Percentiles rank a stretch among this genome's conserved stretches.
phyloP scores from a whole-genome alignment of 2,329 filamentous ascomycete species.

The Neocatenulostroma microsporum region DNA sequence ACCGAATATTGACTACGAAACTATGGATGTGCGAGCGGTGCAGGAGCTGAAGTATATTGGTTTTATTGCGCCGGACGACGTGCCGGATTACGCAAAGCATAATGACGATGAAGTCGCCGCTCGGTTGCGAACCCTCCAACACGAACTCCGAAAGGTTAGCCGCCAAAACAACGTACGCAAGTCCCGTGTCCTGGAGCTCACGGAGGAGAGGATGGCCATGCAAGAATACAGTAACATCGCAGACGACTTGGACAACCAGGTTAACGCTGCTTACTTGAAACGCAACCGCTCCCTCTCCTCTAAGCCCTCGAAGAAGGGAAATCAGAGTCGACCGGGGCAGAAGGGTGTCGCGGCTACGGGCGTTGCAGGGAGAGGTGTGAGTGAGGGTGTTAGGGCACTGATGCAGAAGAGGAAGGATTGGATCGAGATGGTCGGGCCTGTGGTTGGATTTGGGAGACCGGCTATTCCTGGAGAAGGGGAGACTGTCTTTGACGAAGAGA shows the following conservation, averaged over 20 bases:
- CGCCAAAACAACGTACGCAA: slow-evolving; percentile 88
- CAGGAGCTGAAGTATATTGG: slow-evolving; percentile 87
- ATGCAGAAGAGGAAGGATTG: slow-evolving; percentile 88
- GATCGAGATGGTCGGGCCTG: slow-evolving; percentile 83
- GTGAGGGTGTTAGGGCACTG: slow-evolving; percentile 79
- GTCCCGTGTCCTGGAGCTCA: slow-evolving; percentile 73
- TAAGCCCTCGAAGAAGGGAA: slow-evolving; percentile 67
- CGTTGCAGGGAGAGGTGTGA: slow-evolving; percentile 67
- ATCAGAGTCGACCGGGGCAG: slow-evolving; percentile 54
- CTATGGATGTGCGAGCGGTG: slow-evolving; percentile 84
- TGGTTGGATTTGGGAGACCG: slow-evolving; percentile 77
- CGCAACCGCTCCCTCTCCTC: slow-evolving; percentile 79
- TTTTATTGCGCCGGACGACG: slow-evolving; percentile 57
- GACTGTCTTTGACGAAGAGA: slow-evolving; percentile 64
- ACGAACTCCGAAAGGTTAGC: slow-evolving; percentile 71
- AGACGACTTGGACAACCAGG: slow-evolving; percentile 90
- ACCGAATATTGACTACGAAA: slow-evolving; percentile 66
- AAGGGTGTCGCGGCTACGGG: slow-evolving; percentile 55
- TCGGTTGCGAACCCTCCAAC: slow-evolving; percentile 76
- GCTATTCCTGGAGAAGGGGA: slow-evolving; percentile 66
- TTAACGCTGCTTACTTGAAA: slow-evolving; percentile 92
- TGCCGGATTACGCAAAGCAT: slow-evolving; percentile 77
- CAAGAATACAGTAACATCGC: slow-evolving; percentile 97
- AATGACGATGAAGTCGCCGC: slow-evolving; percentile 92
- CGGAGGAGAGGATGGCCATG: slow-evolving; percentile 86